Percentiles rank a stretch among this genome's conserved stretches.
Evolutionary conservation across 306 rosid genomes (phyloP).

Genomic region (Trichosanthes truncata): DNA sequence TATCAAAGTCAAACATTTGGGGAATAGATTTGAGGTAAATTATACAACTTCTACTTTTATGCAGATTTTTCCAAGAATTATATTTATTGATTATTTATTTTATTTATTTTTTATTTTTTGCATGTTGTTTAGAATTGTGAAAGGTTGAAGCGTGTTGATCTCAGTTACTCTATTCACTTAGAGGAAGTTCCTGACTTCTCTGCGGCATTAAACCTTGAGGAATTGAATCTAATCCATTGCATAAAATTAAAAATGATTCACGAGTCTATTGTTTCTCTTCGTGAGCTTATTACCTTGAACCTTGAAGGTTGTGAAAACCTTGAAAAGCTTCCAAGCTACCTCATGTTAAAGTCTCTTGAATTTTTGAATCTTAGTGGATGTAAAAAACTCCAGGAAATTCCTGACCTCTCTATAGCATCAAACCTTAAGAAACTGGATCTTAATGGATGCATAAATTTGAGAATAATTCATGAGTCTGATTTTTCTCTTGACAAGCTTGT

Average conservation of each 20-base stretch:
- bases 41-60: not conserved
- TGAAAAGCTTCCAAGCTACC: no score
- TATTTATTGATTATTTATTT: not conserved
- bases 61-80: no score
- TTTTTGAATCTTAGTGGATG: no score
- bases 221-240: not conserved
- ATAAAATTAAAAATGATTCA: not conserved
- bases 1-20: not conserved
- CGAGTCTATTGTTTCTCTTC: not conserved
- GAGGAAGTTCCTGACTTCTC: not conserved
- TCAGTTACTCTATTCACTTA: not conserved
- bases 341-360: no score
- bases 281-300: not conserved
- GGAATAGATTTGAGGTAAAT: not conserved
- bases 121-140: not conserved
- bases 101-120: not conserved
- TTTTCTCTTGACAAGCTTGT: not conserved
- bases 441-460: no score
- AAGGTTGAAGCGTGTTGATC: not conserved
- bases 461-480: not conserved
- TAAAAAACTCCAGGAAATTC: no score
- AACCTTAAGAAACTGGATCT: no score
- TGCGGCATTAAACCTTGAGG: not conserved
- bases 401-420: no score
- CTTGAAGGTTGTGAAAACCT: not conserved